phyloP scores from a whole-genome alignment of 1,139 yeast species.

The Geotrichum australiense region DNA sequence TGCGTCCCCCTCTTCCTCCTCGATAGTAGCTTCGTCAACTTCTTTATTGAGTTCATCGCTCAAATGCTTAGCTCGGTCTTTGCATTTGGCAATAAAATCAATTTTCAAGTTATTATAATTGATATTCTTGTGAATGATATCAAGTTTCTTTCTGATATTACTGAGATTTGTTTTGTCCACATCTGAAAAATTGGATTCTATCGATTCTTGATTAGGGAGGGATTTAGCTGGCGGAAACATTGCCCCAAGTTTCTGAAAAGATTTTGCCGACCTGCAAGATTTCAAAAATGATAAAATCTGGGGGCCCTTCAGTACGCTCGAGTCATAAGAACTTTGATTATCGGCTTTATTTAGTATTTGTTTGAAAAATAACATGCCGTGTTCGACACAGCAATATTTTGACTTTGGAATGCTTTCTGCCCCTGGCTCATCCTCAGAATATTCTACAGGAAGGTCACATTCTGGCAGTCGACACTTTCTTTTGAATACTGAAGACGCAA shows the following conservation, averaged over 20 bases:
- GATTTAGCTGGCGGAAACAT: conserved; percentile 17
- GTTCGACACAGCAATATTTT: conserved; percentile 71
- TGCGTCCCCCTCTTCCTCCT: conserved; percentile 18
- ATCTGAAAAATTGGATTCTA: conserved; percentile 16
- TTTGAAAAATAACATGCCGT: conserved; percentile 55
- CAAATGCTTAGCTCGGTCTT: conserved; percentile 17
- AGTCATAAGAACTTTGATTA: conserved; percentile 13
- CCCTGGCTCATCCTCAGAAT: conserved; percentile 22
- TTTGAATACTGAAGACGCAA: conserved; percentile 49
- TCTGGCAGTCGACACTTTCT: conserved; percentile 58
- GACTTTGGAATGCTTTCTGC: conserved; percentile 32
- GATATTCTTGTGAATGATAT: conserved; percentile 19
- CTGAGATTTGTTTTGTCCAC: conserved; percentile 26
- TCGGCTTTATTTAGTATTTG: conserved; percentile 18
- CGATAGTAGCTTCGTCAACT: background rate
- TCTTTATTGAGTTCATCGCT: conserved; percentile 17
- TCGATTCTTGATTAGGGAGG: conserved; percentile 10
- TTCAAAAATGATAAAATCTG: conserved; percentile 34
- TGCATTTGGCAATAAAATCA: conserved; percentile 17
- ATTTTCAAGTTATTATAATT: conserved; percentile 18
- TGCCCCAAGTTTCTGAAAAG: conserved; percentile 32
- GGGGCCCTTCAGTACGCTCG: conserved; percentile 19
- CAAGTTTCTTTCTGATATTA: conserved; percentile 24
- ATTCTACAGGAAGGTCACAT: conserved; percentile 54
- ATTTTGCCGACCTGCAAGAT: conserved; percentile 33